These are phyloP conservation scores for Piper longum DNA, from an alignment of 164 flowering plant species.

Conservation along the genomic window DNA sequence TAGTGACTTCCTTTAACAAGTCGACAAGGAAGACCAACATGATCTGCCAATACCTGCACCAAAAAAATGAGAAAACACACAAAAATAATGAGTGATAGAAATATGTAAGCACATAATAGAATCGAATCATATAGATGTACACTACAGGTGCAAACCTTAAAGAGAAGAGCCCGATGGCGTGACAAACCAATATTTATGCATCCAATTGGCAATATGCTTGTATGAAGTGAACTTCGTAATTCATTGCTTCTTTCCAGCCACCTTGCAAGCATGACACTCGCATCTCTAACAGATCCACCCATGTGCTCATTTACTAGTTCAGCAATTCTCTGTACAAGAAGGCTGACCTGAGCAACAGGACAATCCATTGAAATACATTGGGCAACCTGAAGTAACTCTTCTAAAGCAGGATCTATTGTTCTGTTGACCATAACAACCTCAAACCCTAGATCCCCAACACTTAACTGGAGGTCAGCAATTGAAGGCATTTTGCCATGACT, in stretches of 20 bases:
- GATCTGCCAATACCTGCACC: conserved; percentile 80
- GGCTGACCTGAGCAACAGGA: conserved; percentile 33
- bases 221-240: conserved; percentile 64
- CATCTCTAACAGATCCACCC: conserved; percentile 97
- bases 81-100: background rate
- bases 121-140: background rate
- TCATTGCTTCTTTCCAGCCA: conserved; percentile 81
- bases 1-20: conserved; percentile 93
- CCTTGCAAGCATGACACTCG: conserved; percentile 55
- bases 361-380: conserved; percentile 72
- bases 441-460: conserved; percentile 45
- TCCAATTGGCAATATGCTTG: conserved; percentile 83
- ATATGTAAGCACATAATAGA: background rate
- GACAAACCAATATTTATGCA: conserved; percentile 73
- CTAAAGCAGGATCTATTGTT: conserved; percentile 60
- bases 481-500: conserved; percentile 79
- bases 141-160: conserved; percentile 43
- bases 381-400: conserved; percentile 80
- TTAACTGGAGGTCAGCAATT: conserved; percentile 59
- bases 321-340: conserved; percentile 71
- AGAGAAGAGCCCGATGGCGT: conserved; percentile 93
- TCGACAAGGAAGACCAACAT: conserved; percentile 65
- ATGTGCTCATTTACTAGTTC: conserved; percentile 84
- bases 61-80: background rate
- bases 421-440: conserved; percentile 76